Conservation (phyloP, 2,329 filamentous ascomycete genomes). For the Sclerotinia sclerotiorum region DNA sequence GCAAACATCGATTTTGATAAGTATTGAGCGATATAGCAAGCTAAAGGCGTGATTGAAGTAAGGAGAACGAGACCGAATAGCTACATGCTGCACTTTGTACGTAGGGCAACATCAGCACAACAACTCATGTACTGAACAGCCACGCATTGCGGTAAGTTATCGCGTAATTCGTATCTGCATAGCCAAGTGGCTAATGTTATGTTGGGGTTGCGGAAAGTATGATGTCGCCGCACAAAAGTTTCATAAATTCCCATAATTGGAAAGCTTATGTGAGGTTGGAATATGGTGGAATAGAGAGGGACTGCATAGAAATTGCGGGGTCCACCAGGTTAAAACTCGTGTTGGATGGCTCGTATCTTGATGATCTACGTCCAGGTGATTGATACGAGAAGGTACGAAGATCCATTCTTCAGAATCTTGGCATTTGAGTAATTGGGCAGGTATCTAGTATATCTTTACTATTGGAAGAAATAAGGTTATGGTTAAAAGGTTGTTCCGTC, state of each 20-base stretch:
- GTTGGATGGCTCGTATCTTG: conserved; percentile 18
- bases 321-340: conserved; percentile 9
- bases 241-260: not conserved
- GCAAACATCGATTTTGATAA: not conserved
- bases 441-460: not conserved
- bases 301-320: conserved; percentile 16
- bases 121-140: conserved; percentile 6
- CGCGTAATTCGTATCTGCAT: conserved; percentile 24
- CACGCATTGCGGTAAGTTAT: conserved; percentile 1
- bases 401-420: not conserved
- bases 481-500: not conserved
- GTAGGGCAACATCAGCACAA: conserved; percentile 7
- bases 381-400: conserved; percentile 20
- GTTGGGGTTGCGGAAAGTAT: conserved; percentile 3
- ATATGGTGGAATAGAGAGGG: conserved; percentile 3
- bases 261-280: conserved; percentile 1
- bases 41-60: conserved; percentile 20
- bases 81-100: not conserved
- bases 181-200: conserved; percentile 11
- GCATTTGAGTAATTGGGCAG: not conserved
- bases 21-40: conserved; percentile 7
- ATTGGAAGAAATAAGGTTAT: not conserved
- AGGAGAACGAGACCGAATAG: conserved; percentile 16
- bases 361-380: conserved; percentile 20
- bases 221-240: not conserved